phyloP scores from a whole-genome alignment of 2,329 filamentous ascomycete genomes.

The Pseudophaeomoniella oleicola region DNA sequence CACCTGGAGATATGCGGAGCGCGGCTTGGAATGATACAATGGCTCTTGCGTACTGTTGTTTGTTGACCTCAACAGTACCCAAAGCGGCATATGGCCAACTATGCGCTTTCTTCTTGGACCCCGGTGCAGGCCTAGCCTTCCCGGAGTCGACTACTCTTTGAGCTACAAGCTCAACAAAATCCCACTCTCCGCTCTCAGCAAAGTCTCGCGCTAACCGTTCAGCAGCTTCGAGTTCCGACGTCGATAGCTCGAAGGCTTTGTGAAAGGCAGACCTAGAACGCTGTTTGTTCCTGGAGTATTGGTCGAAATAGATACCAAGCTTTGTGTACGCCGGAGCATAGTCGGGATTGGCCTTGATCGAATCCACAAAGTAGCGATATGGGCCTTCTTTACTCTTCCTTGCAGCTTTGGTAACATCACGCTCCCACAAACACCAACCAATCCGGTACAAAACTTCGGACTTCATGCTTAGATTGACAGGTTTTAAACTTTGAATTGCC shows the following conservation, averaged over 20 bases:
- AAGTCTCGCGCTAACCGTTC: slow-evolving; percentile 76
- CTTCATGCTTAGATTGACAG: slow-evolving; percentile 54
- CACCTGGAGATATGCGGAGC: slow-evolving; percentile 63
- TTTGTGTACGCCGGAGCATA: slow-evolving; percentile 85
- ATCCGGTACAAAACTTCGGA: slow-evolving; percentile 78
- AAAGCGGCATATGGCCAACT: slow-evolving; percentile 94
- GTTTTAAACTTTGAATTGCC: slow-evolving; percentile 47
- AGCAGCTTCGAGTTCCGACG: slow-evolving; percentile 72
- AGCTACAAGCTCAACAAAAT: slow-evolving; percentile 83
- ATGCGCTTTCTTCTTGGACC: slow-evolving; percentile 81
- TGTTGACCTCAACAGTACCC: slow-evolving; percentile 87
- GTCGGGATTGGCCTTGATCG: slow-evolving; percentile 74
- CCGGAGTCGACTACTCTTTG: slow-evolving; percentile 90
- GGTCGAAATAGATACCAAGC: slow-evolving; percentile 77
- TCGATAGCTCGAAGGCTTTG: slow-evolving; percentile 85
- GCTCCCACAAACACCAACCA: slow-evolving; percentile 74
- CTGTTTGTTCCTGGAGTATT: slow-evolving; percentile 77
- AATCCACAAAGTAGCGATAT: slow-evolving; percentile 68
- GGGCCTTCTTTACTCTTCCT: slow-evolving; percentile 69
- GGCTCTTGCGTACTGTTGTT: slow-evolving; percentile 75
- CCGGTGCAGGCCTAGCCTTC: slow-evolving; percentile 75
- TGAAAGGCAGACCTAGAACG: slow-evolving; percentile 87
- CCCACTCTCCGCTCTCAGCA: slow-evolving; percentile 86
- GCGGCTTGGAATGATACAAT: slow-evolving; percentile 88
- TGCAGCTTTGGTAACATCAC: slow-evolving; percentile 57